Evolutionary conservation across 148 eudicot species (phyloP).

Genomic region (Silene latifolia): DNA sequence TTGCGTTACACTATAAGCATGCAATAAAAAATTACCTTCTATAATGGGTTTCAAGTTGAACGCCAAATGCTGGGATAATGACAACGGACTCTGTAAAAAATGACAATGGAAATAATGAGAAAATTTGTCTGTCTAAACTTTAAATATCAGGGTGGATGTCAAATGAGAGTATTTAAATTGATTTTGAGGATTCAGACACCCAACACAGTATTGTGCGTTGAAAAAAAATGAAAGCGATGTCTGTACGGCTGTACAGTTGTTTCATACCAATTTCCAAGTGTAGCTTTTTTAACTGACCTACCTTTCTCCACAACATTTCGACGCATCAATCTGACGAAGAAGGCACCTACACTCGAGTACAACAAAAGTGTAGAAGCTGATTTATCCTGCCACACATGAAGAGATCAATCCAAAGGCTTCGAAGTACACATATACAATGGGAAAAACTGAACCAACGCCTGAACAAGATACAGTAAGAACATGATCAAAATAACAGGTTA

Average conservation of each 20-base stretch:
- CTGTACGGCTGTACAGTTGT: neutral
- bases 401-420: conserved; percentile 10
- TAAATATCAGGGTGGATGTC: neutral
- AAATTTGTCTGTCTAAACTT: neutral
- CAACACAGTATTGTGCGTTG: neutral
- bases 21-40: conserved; percentile 42
- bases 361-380: neutral
- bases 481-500: conserved; percentile 22
- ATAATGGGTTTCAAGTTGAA: conserved; percentile 88
- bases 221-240: neutral
- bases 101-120: conserved; percentile 21
- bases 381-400: conserved; percentile 23
- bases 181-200: neutral
- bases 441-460: neutral
- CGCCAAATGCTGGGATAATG: conserved; percentile 75
- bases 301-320: conserved; percentile 60
- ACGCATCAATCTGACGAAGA: conserved; percentile 35
- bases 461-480: conserved; percentile 13
- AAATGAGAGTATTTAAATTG: neutral
- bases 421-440: neutral
- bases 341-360: conserved; percentile 22
- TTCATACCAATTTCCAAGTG: neutral
- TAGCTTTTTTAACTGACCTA: conserved; percentile 20
- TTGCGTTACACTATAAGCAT: neutral
- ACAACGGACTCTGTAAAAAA: conserved; percentile 65